These are phyloP conservation scores for Penicillium brasilianum DNA, from an alignment of 2,329 filamentous ascomycete genomes.

Conservation along the genomic window DNA sequence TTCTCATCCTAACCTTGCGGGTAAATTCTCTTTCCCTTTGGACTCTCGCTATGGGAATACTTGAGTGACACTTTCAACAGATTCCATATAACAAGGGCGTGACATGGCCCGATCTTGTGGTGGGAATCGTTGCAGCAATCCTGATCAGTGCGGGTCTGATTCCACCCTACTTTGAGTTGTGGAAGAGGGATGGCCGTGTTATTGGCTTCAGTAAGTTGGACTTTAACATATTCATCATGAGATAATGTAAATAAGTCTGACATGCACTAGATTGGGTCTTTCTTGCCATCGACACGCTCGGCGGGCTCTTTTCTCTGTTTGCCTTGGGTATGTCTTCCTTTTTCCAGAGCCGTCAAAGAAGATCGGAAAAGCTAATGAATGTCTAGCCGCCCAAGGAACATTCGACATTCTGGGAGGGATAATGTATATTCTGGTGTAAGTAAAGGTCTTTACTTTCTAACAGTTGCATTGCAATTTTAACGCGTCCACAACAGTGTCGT, in stretches of 20 bases:
- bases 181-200: conserved; percentile 65
- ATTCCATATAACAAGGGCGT: conserved; percentile 61
- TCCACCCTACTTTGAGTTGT: conserved; percentile 66
- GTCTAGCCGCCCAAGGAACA: conserved; percentile 61
- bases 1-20: conserved; percentile 62
- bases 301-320: conserved; percentile 68
- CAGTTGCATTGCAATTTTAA: not conserved
- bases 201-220: conserved; percentile 61
- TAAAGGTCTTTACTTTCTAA: conserved; percentile 4
- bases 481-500: conserved; percentile 49
- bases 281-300: conserved; percentile 63
- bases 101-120: conserved; percentile 58
- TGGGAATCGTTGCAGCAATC: conserved; percentile 64
- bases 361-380: conserved; percentile 19
- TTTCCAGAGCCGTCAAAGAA: not conserved
- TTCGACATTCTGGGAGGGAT: conserved; percentile 67
- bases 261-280: conserved; percentile 57
- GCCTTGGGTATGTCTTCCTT: conserved; percentile 56
- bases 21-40: conserved; percentile 41
- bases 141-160: conserved; percentile 63
- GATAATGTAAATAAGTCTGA: not conserved
- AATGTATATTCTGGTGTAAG: conserved; percentile 65
- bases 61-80: conserved; percentile 22
- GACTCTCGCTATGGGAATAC: not conserved
- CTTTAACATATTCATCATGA: not conserved